A percentile compares a stretch with the other conserved stretches of the same genome.
Conservation (phyloP, 495 filamentous ascomycete genomes). For the Aspergillus kassunensis region DNA sequence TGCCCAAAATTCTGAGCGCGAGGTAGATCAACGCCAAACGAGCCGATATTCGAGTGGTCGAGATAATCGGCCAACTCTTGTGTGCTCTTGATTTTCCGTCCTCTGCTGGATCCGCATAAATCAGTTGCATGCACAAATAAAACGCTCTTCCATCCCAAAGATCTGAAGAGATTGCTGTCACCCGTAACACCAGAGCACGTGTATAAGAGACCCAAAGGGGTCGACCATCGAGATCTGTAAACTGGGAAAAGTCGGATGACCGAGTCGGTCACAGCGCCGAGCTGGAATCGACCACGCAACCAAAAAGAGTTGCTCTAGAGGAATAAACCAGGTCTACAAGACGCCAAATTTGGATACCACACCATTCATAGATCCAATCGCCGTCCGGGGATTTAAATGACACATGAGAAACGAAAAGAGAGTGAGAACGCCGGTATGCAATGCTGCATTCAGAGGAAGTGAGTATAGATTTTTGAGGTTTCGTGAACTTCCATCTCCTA, state of each 20-base stretch:
- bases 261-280: slow-evolving; percentile 1
- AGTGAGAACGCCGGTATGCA: slow-evolving; percentile 24
- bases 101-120: slow-evolving; percentile 14
- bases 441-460: slow-evolving; percentile 77
- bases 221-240: slow-evolving; percentile 6
- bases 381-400: slow-evolving; percentile 20
- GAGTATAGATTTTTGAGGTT: slow-evolving; percentile 96
- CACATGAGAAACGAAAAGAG: slow-evolving; percentile 13
- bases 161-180: slow-evolving; percentile 12
- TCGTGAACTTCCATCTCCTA: slow-evolving; percentile 99
- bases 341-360: slow-evolving; percentile 24
- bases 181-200: slow-evolving; percentile 20
- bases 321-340: slow-evolving; percentile 24
- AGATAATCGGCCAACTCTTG: slow-evolving; percentile 9
- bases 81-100: background rate
- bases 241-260: slow-evolving; percentile 1
- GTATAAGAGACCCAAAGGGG: slow-evolving; percentile 9
- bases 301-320: slow-evolving; percentile 21
- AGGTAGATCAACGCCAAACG: slow-evolving; percentile 22
- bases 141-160: slow-evolving; percentile 11
- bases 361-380: slow-evolving; percentile 23
- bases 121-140: slow-evolving; percentile 11
- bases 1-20: slow-evolving; percentile 15
- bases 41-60: slow-evolving; percentile 3
- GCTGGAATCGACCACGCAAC: slow-evolving; percentile 14